These are phyloP conservation scores for Venustampulla echinocandica DNA, from an alignment of 495 filamentous ascomycete species.

Conservation along the genomic window DNA sequence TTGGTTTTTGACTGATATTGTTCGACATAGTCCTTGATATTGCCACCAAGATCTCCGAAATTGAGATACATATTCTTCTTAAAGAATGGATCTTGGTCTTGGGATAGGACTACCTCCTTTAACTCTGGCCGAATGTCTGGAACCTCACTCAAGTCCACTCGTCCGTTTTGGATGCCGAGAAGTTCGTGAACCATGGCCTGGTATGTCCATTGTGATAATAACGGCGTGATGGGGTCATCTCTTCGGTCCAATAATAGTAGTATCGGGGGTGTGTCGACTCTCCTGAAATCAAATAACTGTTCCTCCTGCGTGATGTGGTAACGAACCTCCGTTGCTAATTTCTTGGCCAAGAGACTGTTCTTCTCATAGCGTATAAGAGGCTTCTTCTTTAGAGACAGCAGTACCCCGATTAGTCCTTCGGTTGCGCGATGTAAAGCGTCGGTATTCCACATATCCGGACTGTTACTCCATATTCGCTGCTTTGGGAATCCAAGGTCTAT, in stretches of 20 bases:
- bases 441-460: constrained; percentile 80
- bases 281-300: constrained; percentile 93
- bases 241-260: constrained; percentile 83
- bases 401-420: constrained; percentile 73
- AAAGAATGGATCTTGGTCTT: constrained; percentile 98
- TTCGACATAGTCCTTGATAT: constrained; percentile 97
- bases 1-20: constrained; percentile 95
- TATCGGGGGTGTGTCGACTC: constrained; percentile 89
- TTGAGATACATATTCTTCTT: constrained; percentile 99
- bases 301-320: constrained; percentile 95
- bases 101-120: constrained; percentile 90
- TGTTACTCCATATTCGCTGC: constrained; percentile 69
- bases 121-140: constrained; percentile 86
- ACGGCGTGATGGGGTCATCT: constrained; percentile 92
- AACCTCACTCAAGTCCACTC: constrained; percentile 77
- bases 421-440: constrained; percentile 76
- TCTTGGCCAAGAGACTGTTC: constrained; percentile 83
- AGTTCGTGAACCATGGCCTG: constrained; percentile 98
- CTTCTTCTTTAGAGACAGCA: constrained; percentile 90
- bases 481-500: constrained; percentile 66
- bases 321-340: constrained; percentile 82
- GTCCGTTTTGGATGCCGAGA: constrained; percentile 85
- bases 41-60: constrained; percentile 92
- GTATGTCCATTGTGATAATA: constrained; percentile 97
- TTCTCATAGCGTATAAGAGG: constrained; percentile 91